Evolutionary conservation across 768 basidiomycete species (phyloP).

Genomic region (Heimioporus sp.): DNA sequence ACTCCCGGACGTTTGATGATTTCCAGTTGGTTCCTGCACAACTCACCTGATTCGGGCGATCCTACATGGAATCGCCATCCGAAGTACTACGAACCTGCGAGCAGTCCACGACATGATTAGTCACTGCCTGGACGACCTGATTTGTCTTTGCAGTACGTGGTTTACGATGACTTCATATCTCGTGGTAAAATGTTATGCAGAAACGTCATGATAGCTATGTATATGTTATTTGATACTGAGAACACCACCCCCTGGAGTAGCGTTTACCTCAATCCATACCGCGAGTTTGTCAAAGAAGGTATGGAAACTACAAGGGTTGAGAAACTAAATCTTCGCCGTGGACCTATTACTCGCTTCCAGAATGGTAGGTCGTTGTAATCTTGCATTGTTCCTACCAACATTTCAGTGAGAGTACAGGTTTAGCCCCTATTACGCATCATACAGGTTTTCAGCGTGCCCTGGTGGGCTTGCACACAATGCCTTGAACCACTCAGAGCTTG

Average conservation of each 20-base stretch:
- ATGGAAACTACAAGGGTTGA: conserved; percentile 47
- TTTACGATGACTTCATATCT: conserved; percentile 61
- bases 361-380: conserved; percentile 38
- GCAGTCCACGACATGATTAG: conserved; percentile 9
- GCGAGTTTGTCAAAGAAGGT: conserved; percentile 51
- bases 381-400: neutral
- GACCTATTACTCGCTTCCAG: conserved; percentile 59
- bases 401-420: conserved; percentile 38
- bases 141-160: conserved; percentile 33
- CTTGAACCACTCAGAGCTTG: conserved; percentile 43
- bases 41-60: no score
- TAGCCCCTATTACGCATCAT: conserved; percentile 49
- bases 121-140: no score
- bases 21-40: conserved; percentile 40
- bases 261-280: conserved; percentile 46
- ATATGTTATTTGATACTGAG: conserved; percentile 52
- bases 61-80: conserved; percentile 50
- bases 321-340: conserved; percentile 50
- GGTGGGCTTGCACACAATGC: conserved; percentile 54
- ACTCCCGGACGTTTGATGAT: neutral
- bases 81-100: conserved; percentile 43
- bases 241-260: conserved; percentile 51
- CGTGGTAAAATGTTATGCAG: conserved; percentile 48
- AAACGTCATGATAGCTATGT: conserved; percentile 70
- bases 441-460: conserved; percentile 52